phyloP scores from a whole-genome alignment of 768 basidiomycete species.

The Lyophyllum semitale region DNA sequence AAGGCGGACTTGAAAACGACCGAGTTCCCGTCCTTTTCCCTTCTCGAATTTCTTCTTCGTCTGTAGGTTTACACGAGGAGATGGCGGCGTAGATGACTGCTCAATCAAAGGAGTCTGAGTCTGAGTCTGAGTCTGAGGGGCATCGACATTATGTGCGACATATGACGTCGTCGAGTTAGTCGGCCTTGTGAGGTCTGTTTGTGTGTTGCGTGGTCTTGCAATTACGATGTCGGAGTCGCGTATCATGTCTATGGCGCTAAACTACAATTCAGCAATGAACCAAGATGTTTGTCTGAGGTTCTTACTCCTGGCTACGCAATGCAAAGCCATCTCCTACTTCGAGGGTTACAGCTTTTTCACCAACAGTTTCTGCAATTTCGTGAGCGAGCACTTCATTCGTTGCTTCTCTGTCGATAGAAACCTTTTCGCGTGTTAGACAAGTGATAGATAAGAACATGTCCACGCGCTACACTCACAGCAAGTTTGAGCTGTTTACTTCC shows the following conservation, averaged over 20 bases:
- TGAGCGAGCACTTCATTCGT: slow-evolving; percentile 10
- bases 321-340: slow-evolving; percentile 25
- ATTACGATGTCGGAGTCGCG: slow-evolving; percentile 18
- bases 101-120: not conserved
- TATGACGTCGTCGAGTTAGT: not conserved
- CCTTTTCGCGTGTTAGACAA: not conserved
- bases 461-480: no score
- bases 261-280: not conserved
- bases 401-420: not conserved
- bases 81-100: not conserved
- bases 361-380: slow-evolving; percentile 21
- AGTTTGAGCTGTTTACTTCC: no score
- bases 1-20: slow-evolving; percentile 19
- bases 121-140: not conserved
- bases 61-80: not conserved
- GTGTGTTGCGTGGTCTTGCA: slow-evolving; percentile 1
- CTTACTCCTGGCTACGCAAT: slow-evolving; percentile 23
- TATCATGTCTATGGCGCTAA: slow-evolving; percentile 6
- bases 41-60: not conserved
- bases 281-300: not conserved
- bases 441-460: not conserved
- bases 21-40: slow-evolving; percentile 1
- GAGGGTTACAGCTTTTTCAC: slow-evolving; percentile 15
- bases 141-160: not conserved
- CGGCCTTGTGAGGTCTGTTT: not conserved